Evolutionary conservation across 345 rosid genomes (phyloP).

Genomic region (Camelina laxa): DNA sequence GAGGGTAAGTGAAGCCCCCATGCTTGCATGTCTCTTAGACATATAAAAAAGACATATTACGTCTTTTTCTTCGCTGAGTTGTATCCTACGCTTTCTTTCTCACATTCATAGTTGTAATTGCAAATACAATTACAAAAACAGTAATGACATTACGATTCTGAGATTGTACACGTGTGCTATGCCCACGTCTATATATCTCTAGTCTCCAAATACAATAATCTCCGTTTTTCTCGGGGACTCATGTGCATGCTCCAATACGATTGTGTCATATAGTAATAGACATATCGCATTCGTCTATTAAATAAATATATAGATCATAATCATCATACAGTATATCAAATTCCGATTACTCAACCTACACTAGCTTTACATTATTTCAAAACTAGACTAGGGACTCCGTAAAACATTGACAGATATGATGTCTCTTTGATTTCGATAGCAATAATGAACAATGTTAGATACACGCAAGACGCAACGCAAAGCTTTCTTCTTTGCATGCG

Average conservation of each 20-base stretch:
- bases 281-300: conserved; percentile 7
- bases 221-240: conserved; percentile 46
- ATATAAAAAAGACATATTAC: conserved; percentile 37
- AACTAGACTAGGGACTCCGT: conserved; percentile 39
- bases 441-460: conserved; percentile 21
- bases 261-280: conserved; percentile 19
- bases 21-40: conserved; percentile 42
- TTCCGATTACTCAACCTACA: conserved; percentile 12
- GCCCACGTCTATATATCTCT: conserved; percentile 27
- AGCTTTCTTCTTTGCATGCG: conserved; percentile 33
- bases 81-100: conserved; percentile 10
- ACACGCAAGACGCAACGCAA: conserved; percentile 34
- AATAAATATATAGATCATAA: neutral
- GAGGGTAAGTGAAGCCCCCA: conserved; percentile 41
- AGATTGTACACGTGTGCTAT: conserved; percentile 43
- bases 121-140: conserved; percentile 8
- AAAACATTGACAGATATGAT: conserved; percentile 35
- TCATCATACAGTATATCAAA: conserved; percentile 16
- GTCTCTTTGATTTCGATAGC: conserved; percentile 30
- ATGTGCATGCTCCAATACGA: conserved; percentile 40
- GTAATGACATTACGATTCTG: conserved; percentile 16
- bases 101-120: conserved; percentile 1
- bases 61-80: conserved; percentile 40
- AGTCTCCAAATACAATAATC: conserved; percentile 19
- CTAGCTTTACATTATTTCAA: conserved; percentile 34